Conservation (phyloP, 257 asterid species). For the Anisodus tanguticus region DNA sequence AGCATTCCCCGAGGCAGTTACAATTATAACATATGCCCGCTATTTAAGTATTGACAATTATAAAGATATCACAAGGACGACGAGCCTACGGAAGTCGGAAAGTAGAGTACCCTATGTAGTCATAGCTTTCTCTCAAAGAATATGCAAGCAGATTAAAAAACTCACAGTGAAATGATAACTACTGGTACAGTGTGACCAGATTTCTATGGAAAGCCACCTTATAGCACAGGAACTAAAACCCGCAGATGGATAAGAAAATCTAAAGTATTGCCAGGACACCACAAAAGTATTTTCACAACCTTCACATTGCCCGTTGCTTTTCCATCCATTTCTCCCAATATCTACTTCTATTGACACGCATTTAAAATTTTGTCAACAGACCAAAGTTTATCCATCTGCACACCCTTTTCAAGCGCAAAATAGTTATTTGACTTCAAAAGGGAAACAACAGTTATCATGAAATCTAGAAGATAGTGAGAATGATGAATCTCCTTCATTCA, state of each 20-base stretch:
- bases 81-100: neutral
- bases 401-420: conserved; percentile 16
- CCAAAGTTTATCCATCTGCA: conserved; percentile 11
- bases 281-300: neutral
- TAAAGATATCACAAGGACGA: neutral
- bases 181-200: conserved; percentile 12
- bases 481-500: conserved; percentile 21
- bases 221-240: conserved; percentile 19
- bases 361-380: neutral
- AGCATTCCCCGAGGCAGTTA: neutral
- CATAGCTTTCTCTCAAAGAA: conserved; percentile 13
- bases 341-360: conserved; percentile 7
- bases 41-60: neutral
- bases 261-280: neutral
- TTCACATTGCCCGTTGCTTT: conserved; percentile 16
- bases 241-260: neutral
- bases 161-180: conserved; percentile 7
- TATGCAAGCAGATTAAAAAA: conserved; percentile 5
- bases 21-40: neutral
- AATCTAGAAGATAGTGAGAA: neutral
- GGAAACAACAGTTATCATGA: neutral
- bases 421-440: conserved; percentile 2
- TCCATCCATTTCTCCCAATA: neutral
- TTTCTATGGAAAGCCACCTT: neutral
- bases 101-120: neutral